These are phyloP conservation scores for Westerdykella sp. DNA, from an alignment of 2,329 filamentous ascomycete species.

Conservation along the genomic window DNA sequence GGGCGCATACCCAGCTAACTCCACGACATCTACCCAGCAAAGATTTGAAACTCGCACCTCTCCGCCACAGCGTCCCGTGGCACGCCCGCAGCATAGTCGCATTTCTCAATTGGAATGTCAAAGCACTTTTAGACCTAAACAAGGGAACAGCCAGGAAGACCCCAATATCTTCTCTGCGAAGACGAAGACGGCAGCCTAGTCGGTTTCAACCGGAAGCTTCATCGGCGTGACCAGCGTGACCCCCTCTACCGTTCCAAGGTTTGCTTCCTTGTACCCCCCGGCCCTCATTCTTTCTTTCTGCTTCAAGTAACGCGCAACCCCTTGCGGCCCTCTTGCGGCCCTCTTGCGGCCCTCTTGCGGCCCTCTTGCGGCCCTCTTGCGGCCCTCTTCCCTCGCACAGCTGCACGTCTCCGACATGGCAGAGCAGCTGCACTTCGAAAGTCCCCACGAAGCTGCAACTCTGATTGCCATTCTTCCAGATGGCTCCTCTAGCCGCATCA, in stretches of 20 bases:
- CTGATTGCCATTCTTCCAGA: conserved; percentile 29
- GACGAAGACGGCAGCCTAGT: too few relatives aligned
- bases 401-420: conserved; percentile 8
- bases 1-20: too few relatives aligned
- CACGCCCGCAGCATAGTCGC: too few relatives aligned
- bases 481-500: conserved; percentile 28
- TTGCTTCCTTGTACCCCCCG: neutral
- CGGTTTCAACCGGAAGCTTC: neutral
- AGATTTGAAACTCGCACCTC: too few relatives aligned
- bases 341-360: neutral
- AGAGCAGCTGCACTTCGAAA: conserved; percentile 4
- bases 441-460: conserved; percentile 11
- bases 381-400: conserved; percentile 2
- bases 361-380: too few relatives aligned
- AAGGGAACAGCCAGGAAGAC: too few relatives aligned
- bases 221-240: neutral
- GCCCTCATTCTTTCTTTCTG: neutral
- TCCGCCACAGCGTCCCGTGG: too few relatives aligned
- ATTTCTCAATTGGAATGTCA: too few relatives aligned
- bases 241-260: too few relatives aligned
- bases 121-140: too few relatives aligned
- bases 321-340: neutral
- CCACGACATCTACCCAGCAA: too few relatives aligned
- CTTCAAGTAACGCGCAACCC: conserved; percentile 11
- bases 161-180: too few relatives aligned